Base-by-base conservation (phyloP, 345 rosid species). In the Salix caprea region DNA sequence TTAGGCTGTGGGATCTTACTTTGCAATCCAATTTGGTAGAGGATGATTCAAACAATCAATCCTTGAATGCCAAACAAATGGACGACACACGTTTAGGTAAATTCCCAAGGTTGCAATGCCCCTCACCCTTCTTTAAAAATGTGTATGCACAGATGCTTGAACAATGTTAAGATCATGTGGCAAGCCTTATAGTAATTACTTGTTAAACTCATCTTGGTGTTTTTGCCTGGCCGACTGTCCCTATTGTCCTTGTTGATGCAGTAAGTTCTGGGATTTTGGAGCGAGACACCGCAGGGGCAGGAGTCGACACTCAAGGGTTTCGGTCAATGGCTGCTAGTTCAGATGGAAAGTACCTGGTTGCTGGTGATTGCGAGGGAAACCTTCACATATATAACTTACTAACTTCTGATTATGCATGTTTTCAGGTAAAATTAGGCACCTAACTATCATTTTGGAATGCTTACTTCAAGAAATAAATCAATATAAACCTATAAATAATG, bases 281-380 rank as follows among this genome's bases (percentile, higher is more conserved):
- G 86, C 88, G 91, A 15, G 88, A 88, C 65, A 79, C 83, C 13
- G 76, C 81, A 52, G 94, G 86, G 81, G 81, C 89, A 62, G 79
- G 80, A 74, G 79, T 82, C 77, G 83, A 81, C 81, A 84, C 79
- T 79, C 87, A 77, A 74, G 94, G 93, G 67, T 87, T 91, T 76
- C 90, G 93, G 73, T 89, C 94, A 65, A 80, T 91, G 77, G 93
- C 94, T 65, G 87, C 87, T 78, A 90, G 94, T 73, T 84, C 87
- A 74, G 97, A 91, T 80, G 98, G 92, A 75, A 86, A 87, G 83
- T 93, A 89, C 83, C 81, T 93, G 69, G 96, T 92, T 73, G 90
- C 91, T 78, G 94, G 98, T 76, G 98, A 91, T 82, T 84, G 84
- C 81, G 88, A 86, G 77, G 98, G 98, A 74, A 91, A 90, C 84